Conservation (phyloP, 2,329 filamentous ascomycete species). For the Cyphellophora attinorum region DNA sequence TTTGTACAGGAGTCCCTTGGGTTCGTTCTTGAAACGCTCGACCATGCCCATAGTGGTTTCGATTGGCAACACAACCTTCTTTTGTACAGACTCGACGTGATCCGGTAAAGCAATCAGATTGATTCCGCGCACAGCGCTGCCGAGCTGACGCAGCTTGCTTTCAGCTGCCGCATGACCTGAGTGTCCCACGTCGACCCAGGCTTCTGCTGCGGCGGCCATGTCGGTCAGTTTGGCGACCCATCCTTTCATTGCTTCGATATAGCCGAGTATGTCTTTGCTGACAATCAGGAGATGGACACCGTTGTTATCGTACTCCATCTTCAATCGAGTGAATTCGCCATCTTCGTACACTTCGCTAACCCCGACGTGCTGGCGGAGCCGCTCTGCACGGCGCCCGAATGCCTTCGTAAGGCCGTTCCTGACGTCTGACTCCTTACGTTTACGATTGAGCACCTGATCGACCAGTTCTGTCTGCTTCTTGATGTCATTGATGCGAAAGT, state of each 20-base stretch:
- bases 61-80: conserved; percentile 4
- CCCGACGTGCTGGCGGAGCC: conserved; percentile 63
- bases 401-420: conserved; percentile 76
- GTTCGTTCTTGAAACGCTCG: conserved; percentile 27
- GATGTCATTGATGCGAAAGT: conserved; percentile 73
- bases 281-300: conserved; percentile 89
- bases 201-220: conserved; percentile 71
- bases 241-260: conserved; percentile 69
- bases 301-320: conserved; percentile 84
- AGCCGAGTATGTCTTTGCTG: conserved; percentile 86
- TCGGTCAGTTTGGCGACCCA: conserved; percentile 74
- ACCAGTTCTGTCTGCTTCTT: conserved; percentile 93
- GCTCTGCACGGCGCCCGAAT: conserved; percentile 81
- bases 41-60: conserved; percentile 12
- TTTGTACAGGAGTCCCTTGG: conserved; percentile 85
- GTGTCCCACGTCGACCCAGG: conserved; percentile 61
- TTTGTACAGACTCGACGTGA: conserved; percentile 51
- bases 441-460: conserved; percentile 72
- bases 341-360: conserved; percentile 64
- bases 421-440: conserved; percentile 81
- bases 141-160: conserved; percentile 89
- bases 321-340: conserved; percentile 65
- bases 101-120: conserved; percentile 73
- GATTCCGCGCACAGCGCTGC: conserved; percentile 76
- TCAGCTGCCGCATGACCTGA: conserved; percentile 75